Evolutionary conservation across 768 basidiomycete genomes (phyloP).

Genomic region (Auricularia sp.): DNA sequence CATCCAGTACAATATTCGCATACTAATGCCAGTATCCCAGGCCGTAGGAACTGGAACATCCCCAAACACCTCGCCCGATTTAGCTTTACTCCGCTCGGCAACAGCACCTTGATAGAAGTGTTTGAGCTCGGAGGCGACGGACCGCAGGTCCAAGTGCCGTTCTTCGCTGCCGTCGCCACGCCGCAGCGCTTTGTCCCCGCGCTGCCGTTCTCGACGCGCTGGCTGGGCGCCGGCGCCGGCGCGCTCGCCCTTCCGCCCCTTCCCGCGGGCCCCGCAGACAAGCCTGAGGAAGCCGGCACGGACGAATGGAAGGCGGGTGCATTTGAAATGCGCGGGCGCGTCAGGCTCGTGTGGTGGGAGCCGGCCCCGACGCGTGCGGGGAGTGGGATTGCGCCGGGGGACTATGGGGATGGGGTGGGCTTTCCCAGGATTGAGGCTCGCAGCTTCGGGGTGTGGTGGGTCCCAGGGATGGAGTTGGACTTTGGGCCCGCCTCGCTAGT

Average conservation of each 20-base stretch:
- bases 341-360: background rate
- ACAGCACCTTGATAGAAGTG: background rate
- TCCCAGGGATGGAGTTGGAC: background rate
- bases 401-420: background rate
- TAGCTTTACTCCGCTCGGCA: conserved; percentile 3
- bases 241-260: conserved; percentile 4
- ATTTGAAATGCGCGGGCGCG: background rate
- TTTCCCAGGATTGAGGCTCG: background rate
- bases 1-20: background rate
- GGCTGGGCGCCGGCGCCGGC: background rate
- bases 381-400: background rate
- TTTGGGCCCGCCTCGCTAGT: background rate
- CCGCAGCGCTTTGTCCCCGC: conserved; percentile 1
- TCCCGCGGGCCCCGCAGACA: background rate
- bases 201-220: conserved; percentile 5
- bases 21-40: background rate
- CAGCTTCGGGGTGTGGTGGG: background rate
- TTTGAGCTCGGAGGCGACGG: no score
- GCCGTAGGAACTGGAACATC: conserved; percentile 10
- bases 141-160: background rate
- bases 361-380: background rate
- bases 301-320: no score
- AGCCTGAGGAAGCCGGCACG: no score
- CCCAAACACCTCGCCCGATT: conserved; percentile 10
- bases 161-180: no score